Base-by-base conservation (phyloP, 169 alveolate species). In the Fabrea salina region DNA sequence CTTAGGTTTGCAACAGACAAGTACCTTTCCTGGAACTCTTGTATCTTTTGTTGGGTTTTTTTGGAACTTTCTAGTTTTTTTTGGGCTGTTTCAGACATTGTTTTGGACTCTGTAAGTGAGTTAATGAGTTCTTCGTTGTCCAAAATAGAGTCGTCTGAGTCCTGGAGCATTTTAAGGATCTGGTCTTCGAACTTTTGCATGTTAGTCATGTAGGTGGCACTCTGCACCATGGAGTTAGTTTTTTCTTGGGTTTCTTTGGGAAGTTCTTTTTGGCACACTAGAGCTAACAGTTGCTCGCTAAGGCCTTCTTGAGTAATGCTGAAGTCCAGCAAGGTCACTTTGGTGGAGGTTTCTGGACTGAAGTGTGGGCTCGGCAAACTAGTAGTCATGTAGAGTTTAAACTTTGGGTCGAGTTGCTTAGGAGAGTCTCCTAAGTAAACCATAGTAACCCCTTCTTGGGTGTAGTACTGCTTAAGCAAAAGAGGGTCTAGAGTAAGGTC, bases 231-330 rank as follows among this genome's bases (percentile, higher is more conserved):
- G 8, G 90, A 72, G 43, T 87, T 82, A 78, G 84, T 84, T 78
- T 91, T 84, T 75, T 87, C 82, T 64, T 89, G 91, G 56, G 87
- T 94, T 8, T 89, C 80, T 47, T 79, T 86, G 16, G 96, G 94
- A 80, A 88, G 84, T 80, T 94, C 97, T 67, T 87, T 91, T 53
- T 83, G 68, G 49, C 92, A 91, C 51, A 93, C 84, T 16, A 92
- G 70, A 5, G 89, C 88, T 57, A 94, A 82, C 61, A 94, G 84
- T 58, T 94, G 88, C 49, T 94, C 97, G 70, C 86, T 86, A 3
- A 94, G 85, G 7, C 96, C 96, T 78, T 91, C 95, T 54, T 89
- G 86, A n/a, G 97, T 94, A 32, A 94, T 94, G 68, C 90, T 89
- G 80, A 94, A 94, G 76, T 94, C 92, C 3, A 94, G 85, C 6